phyloP scores from a whole-genome alignment of 805 yeast genomes.

The Maudiozyma bulderi region DNA sequence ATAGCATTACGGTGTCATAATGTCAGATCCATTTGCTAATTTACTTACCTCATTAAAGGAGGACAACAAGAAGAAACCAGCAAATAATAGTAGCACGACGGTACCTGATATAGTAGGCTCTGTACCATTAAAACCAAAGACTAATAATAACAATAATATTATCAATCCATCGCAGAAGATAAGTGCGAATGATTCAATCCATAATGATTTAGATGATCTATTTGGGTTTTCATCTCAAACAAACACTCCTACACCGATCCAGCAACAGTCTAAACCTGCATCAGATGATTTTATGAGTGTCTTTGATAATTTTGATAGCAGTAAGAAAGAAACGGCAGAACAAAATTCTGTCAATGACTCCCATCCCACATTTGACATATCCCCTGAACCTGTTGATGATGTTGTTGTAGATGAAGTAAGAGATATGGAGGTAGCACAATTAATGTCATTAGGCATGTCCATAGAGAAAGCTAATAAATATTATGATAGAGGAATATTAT shows the following conservation, averaged over 20 bases:
- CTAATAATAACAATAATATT: not conserved
- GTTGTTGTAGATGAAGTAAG: conserved; percentile 24
- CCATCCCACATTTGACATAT: not conserved
- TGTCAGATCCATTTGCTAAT: conserved; percentile 38
- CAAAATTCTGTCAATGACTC: not conserved
- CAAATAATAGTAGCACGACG: not conserved
- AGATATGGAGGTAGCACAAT: conserved; percentile 28
- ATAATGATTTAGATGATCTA: conserved; percentile 17
- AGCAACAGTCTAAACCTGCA: not conserved
- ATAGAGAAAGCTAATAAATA: conserved; percentile 16
- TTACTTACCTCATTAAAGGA: conserved; percentile 28
- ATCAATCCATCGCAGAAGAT: not conserved
- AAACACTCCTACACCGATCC: not conserved
- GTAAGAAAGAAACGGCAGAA: not conserved
- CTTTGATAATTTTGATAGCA: conserved; percentile 10
- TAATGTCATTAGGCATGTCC: conserved; percentile 26
- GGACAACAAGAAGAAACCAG: not conserved
- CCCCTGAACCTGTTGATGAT: not conserved
- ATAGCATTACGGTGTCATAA: not conserved
- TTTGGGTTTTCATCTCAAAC: conserved; percentile 8
- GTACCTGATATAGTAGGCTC: not conserved
- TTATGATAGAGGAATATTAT: conserved; percentile 19
- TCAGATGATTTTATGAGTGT: conserved; percentile 17
- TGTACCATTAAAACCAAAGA: not conserved
- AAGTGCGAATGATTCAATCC: not conserved